Conservation (phyloP, 495 filamentous ascomycete species). For the Lepraria neglecta region DNA sequence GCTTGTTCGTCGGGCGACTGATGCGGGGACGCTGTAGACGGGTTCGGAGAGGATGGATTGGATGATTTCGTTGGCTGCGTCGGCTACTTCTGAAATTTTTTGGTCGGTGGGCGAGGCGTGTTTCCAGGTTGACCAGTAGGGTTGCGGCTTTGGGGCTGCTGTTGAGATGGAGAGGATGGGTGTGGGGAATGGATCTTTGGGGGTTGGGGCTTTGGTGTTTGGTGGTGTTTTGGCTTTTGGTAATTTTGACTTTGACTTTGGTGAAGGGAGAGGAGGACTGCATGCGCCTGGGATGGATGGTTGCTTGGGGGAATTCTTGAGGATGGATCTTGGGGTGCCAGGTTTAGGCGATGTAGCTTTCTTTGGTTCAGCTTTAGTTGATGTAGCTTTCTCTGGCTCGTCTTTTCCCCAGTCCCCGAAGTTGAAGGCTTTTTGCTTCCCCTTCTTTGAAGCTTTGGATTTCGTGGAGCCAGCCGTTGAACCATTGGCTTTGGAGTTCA, state of each 20-base stretch:
- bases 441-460: not conserved
- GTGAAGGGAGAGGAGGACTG: not conserved
- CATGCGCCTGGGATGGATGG: conserved; percentile 3
- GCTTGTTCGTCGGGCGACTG: conserved; percentile 16
- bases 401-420: not conserved
- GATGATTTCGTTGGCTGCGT: too few species aligned
- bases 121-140: conserved; percentile 24
- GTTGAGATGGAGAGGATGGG: not conserved
- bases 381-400: too few species aligned
- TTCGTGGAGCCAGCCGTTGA: conserved; percentile 9
- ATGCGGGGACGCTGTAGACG: conserved; percentile 18
- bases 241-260: not conserved
- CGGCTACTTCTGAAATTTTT: conserved; percentile 2
- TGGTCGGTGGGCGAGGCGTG: not conserved
- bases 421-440: not conserved
- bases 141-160: conserved; percentile 11
- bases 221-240: not conserved
- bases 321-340: not conserved
- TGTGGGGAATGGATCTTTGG: not conserved
- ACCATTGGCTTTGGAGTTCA: not conserved
- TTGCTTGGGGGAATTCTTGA: conserved; percentile 2
- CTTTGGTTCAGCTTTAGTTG: not conserved
- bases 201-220: not conserved
- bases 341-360: not conserved
- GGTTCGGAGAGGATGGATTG: not conserved